These are phyloP conservation scores for Cryptococcus wingfieldii DNA, from an alignment of 1,284 basidiomycete genomes.

Conservation along the genomic window DNA sequence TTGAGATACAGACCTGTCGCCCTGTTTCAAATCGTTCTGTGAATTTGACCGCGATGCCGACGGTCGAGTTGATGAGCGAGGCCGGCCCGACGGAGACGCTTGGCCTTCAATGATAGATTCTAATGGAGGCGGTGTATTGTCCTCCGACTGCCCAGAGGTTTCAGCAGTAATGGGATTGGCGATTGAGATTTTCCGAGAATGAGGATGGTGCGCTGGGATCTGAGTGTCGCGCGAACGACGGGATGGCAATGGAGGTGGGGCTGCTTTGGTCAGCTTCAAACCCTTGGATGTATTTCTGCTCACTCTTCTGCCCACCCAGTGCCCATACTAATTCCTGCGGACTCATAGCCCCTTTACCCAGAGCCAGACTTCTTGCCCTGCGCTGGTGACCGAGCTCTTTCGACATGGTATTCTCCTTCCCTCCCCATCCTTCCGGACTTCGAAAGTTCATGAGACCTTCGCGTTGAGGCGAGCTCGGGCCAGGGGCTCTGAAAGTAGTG, in stretches of 20 bases:
- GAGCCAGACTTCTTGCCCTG: conserved; percentile 32
- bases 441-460: conserved; percentile 19
- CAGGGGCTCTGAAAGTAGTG: conserved; percentile 22
- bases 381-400: conserved; percentile 23
- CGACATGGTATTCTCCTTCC: conserved; percentile 8
- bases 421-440: conserved; percentile 30
- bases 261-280: conserved; percentile 6
- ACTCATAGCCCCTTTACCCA: conserved; percentile 37
- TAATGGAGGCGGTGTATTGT: conserved; percentile 1
- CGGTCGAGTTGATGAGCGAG: neutral
- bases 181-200: conserved; percentile 43
- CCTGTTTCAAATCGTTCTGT: neutral
- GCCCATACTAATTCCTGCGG: conserved; percentile 47
- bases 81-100: neutral
- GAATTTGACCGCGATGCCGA: neutral
- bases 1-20: neutral
- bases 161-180: conserved; percentile 18
- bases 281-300: neutral
- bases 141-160: conserved; percentile 1
- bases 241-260: conserved; percentile 31
- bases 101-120: conserved; percentile 7
- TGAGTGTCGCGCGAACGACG: conserved; percentile 18
- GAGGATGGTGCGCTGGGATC: conserved; percentile 41
- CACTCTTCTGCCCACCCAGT: conserved; percentile 25
- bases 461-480: conserved; percentile 11